Conservation (phyloP, 202 grass and related monocot species). For the Sporobolus alterniflorus region DNA sequence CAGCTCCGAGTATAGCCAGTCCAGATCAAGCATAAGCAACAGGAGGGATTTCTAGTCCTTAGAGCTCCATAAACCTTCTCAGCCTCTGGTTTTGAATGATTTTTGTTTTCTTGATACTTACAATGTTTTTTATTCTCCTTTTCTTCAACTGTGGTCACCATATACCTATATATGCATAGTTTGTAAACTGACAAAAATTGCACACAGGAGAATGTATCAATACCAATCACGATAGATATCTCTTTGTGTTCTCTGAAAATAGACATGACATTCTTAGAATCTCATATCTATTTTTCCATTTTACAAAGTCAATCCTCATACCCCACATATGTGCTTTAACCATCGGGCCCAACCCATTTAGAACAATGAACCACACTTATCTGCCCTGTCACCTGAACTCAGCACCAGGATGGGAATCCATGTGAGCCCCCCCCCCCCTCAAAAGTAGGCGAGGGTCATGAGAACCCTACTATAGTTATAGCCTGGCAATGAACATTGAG, state of each 20-base stretch:
- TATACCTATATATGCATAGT: background rate
- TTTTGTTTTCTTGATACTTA: background rate
- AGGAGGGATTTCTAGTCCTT: slow-evolving; percentile 37
- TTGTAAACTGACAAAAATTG: background rate
- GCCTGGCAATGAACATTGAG: too few species aligned
- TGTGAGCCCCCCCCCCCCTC: too few species aligned
- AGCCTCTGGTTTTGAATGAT: background rate
- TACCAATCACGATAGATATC: background rate
- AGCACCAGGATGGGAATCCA: too few species aligned
- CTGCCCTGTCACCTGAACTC: too few species aligned
- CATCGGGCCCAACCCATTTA: too few species aligned
- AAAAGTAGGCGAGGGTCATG: too few species aligned
- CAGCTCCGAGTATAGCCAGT: slow-evolving; percentile 73
- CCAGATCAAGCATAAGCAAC: slow-evolving; percentile 44
- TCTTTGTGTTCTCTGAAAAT: background rate
- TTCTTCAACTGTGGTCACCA: background rate
- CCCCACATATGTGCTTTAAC: too few species aligned
- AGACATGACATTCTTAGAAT: too few species aligned
- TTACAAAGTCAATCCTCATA: too few species aligned
- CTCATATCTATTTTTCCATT: too few species aligned
- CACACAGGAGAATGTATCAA: background rate
- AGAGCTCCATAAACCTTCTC: background rate
- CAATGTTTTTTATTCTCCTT: background rate
- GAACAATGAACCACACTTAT: too few species aligned
- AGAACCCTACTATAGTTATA: too few species aligned